These are phyloP conservation scores for Prunus mongolica DNA, from an alignment of 306 rosid genomes.

Conservation along the genomic window DNA sequence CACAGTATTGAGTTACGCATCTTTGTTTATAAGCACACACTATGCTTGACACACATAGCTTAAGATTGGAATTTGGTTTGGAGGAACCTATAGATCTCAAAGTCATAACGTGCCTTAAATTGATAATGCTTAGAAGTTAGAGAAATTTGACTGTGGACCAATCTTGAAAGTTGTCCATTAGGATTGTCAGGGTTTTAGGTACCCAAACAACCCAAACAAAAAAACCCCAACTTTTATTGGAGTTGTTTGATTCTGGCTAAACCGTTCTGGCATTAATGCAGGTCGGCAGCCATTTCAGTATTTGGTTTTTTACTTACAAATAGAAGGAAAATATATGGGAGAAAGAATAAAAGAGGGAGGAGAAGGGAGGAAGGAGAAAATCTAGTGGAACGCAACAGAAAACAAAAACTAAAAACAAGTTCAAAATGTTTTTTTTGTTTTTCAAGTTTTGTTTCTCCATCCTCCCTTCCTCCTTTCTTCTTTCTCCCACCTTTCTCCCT, in stretches of 20 bases:
- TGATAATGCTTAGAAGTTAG: neutral
- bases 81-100: neutral
- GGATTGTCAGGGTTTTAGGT: neutral
- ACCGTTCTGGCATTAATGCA: neutral
- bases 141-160: neutral
- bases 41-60: neutral
- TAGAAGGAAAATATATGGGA: too few species aligned
- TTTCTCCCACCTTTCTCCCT: too few species aligned
- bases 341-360: too few species aligned
- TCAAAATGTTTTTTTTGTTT: too few species aligned
- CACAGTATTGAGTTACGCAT: neutral
- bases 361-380: too few species aligned
- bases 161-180: neutral
- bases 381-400: too few species aligned
- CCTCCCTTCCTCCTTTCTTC: too few species aligned
- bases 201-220: too few species aligned
- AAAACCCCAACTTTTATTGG: neutral
- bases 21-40: neutral
- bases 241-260: neutral
- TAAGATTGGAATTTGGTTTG: neutral
- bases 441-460: too few species aligned
- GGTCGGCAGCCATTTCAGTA: neutral
- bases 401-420: too few species aligned
- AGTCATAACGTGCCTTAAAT: neutral
- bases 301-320: too few species aligned